Base-by-base conservation (phyloP, 257 asterid genomes). In the Solanum ossicruentum region DNA sequence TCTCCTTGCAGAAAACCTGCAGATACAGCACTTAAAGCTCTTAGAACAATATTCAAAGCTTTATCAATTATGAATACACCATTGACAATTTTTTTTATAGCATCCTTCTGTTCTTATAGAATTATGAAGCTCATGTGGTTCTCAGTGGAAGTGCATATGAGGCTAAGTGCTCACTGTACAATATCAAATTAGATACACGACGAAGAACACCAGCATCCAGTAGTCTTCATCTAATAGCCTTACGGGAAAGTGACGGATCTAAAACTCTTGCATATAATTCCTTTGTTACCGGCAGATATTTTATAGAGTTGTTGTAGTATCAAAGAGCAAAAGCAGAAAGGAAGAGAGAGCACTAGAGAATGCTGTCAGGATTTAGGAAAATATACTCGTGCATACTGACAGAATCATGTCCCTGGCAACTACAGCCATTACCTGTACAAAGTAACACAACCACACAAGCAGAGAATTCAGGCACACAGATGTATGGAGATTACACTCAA, bases 1-100 rank as follows among this genome's bases (percentile, higher is more conserved):
- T 84, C 80, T 91, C 91, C 88, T 89, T 93, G 87, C 87, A 72
- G 90, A 94, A 91, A 65, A 94, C 96, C 99, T 95, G 92, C 82
- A 66, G 84, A 77, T 66, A 55, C 55, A 57, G 78, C 49, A 84
- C 79, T 72, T 84, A 6, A 52, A 52, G 16, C 23, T 52, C 83
- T 57, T 85, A 61, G 88, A 78, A 85, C 71, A 83, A 51, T 67
- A 41, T 57, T 47, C 86, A 43, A 47, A 81, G 75, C 60, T n/a
- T 47, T 47, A 82, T 28, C 23, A 67, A 71, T 55, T 15, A 36
- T 15, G 66, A 32, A 41, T 71, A 84, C 7, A 84, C 23, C 43
- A 60, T 75, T 56, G 65, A 57, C 58, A 72, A 43, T 8, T 2
- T 26, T 2, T 26, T 75, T 45, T 26, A 47, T 18, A 18, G 23